Conservation (phyloP, 2,329 filamentous ascomycete genomes). For the Rugonectria rugulosa region DNA sequence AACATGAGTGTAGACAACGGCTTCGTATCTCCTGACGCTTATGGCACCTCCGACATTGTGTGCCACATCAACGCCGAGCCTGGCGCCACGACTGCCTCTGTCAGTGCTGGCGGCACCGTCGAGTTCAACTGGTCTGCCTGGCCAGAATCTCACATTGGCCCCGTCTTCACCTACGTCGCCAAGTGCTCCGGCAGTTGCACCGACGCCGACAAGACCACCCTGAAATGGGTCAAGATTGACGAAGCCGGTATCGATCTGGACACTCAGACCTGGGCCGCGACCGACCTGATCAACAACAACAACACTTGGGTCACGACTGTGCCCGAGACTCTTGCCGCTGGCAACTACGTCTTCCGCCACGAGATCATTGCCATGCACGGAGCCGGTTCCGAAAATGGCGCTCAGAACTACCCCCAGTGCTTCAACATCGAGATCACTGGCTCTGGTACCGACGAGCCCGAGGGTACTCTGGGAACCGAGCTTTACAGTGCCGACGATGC, state of each 20-base stretch:
- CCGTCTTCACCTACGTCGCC: conserved; percentile 71
- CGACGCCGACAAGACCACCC: conserved; percentile 57
- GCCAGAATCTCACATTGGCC: conserved; percentile 56
- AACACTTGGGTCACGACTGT: conserved; percentile 47
- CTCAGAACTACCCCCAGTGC: conserved; percentile 60
- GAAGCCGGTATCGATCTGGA: conserved; percentile 57
- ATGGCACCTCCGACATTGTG: conserved; percentile 51
- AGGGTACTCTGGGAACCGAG: conserved; percentile 42
- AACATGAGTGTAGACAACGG: too few relatives aligned
- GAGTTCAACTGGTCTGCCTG: conserved; percentile 52
- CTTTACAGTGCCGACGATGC: conserved; percentile 42
- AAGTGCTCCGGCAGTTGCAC: conserved; percentile 63
- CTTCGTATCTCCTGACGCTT: conserved; percentile 54
- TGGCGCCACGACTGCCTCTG: conserved; percentile 42
- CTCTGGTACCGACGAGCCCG: conserved; percentile 44
- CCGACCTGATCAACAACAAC: conserved; percentile 53
- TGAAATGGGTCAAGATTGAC: conserved; percentile 72
- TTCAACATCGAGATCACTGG: conserved; percentile 56
- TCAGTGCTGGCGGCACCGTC: conserved; percentile 52
- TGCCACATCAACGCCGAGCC: conserved; percentile 54
- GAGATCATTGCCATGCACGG: conserved; percentile 50
- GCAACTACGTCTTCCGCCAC: conserved; percentile 58
- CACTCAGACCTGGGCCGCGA: conserved; percentile 46
- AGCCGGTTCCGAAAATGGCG: conserved; percentile 48
- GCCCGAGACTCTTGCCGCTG: conserved; percentile 45